Evolutionary conservation across 2,329 filamentous ascomycete species (phyloP).

Genomic region (Talaromyces sp.): DNA sequence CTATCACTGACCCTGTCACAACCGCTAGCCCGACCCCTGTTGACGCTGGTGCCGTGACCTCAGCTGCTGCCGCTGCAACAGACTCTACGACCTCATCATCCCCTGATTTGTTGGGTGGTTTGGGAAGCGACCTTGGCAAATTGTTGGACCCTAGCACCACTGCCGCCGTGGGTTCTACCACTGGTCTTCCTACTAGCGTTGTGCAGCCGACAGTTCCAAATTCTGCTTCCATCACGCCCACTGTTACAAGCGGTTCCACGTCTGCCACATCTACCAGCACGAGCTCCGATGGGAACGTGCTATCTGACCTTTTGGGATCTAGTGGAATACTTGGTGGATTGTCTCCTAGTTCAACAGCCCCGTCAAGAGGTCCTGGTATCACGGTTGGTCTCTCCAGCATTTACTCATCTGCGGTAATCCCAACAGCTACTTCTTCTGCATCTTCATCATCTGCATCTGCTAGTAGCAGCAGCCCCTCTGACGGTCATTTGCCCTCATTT

Average conservation of each 20-base stretch:
- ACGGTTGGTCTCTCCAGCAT: conserved; percentile 21
- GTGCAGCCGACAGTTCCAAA: conserved; percentile 15
- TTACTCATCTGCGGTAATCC: conserved; percentile 4
- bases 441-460: conserved; percentile 11
- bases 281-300: conserved; percentile 10
- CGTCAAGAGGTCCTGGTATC: conserved; percentile 15
- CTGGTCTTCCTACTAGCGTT: conserved; percentile 13
- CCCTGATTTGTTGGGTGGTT: conserved; percentile 9
- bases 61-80: not conserved
- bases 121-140: conserved; percentile 14
- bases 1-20: not conserved
- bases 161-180: conserved; percentile 7
- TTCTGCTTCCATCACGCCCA: not conserved
- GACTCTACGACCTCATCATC: conserved; percentile 10
- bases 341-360: not conserved
- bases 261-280: conserved; percentile 12
- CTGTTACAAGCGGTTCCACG: conserved; percentile 2
- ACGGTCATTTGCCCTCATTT: conserved; percentile 8
- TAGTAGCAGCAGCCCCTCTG: not conserved
- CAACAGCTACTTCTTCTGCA: conserved; percentile 11
- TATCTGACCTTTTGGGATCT: conserved; percentile 15
- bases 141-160: conserved; percentile 12
- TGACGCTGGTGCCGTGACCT: conserved; percentile 26
- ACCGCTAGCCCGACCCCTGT: conserved; percentile 23
- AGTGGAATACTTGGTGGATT: conserved; percentile 14